A percentile compares a stretch with the other conserved stretches of the same genome.
These are phyloP conservation scores for Haematococcus lacustris DNA, from an alignment of 139 green algal species.

Conservation along the genomic window DNA sequence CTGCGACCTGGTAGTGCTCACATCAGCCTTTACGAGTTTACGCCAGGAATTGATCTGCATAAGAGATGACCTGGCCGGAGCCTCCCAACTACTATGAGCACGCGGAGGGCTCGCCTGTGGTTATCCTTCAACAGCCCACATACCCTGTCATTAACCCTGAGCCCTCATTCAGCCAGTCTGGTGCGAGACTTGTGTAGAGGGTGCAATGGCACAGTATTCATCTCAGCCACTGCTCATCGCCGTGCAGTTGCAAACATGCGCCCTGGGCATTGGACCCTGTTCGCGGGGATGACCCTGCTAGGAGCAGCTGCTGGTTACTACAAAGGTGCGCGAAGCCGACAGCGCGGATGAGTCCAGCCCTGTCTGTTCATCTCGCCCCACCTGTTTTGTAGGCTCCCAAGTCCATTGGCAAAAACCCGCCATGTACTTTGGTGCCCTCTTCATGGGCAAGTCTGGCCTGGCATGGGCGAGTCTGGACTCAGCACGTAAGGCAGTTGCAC, in stretches of 20 bases:
- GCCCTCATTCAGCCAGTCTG: conserved; percentile 21
- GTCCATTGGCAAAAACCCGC: conserved; percentile 25
- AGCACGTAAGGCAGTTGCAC: conserved; percentile 12
- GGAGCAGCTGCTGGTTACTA: conserved; percentile 29
- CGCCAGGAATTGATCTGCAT: not conserved
- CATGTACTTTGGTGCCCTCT: conserved; percentile 14
- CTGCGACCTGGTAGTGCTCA: not conserved
- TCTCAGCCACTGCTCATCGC: not conserved
- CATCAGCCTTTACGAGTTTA: not conserved
- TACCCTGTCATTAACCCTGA: conserved; percentile 35
- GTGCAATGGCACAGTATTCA: not conserved
- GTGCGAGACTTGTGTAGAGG: not conserved
- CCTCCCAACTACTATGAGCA: conserved; percentile 37
- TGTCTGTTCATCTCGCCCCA: not conserved
- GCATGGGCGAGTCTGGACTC: conserved; percentile 21
- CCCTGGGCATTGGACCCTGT: conserved; percentile 14
- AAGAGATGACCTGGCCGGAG: conserved; percentile 30
- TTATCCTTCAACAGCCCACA: conserved; percentile 26
- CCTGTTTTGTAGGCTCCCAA: conserved; percentile 9
- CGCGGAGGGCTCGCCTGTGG: conserved; percentile 28
- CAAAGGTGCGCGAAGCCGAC: conserved; percentile 6
- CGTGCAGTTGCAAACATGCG: conserved; percentile 36
- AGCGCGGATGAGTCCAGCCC: not conserved
- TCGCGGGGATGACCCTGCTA: conserved; percentile 17
- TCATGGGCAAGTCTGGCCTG: conserved; percentile 26